A percentile compares a stretch with the other conserved stretches of the same genome.
Evolutionary conservation across 1,284 basidiomycete species (phyloP).

Genomic region (Papiliotrema terrestris): DNA sequence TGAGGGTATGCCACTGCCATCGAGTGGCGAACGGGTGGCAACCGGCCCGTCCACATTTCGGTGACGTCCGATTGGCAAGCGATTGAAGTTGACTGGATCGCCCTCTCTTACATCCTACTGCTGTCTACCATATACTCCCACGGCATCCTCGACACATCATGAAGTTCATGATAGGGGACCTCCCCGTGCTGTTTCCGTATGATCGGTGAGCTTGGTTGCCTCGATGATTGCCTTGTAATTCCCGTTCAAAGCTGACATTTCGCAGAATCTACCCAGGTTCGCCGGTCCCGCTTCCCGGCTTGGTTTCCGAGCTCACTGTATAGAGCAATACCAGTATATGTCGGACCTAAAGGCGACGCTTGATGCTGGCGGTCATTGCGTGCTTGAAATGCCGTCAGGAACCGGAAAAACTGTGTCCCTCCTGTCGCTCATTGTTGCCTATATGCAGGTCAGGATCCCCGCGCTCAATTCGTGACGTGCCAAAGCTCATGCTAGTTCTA

Average conservation of each 20-base stretch:
- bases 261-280: conserved; percentile 35
- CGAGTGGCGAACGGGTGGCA: too few relatives aligned
- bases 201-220: conserved; percentile 55
- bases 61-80: not conserved
- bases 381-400: conserved; percentile 99
- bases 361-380: conserved; percentile 94
- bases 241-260: conserved; percentile 9
- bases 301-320: not conserved
- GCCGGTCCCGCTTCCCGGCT: not conserved
- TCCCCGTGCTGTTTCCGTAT: conserved; percentile 86
- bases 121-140: not conserved
- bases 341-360: conserved; percentile 95
- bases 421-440: conserved; percentile 93
- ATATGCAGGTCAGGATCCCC: conserved; percentile 75
- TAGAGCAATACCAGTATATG: conserved; percentile 99
- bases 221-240: not conserved
- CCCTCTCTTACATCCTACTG: not conserved
- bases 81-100: conserved; percentile 8
- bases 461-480: not conserved
- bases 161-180: conserved; percentile 95
- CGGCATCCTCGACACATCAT: conserved; percentile 51
- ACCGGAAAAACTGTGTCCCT: conserved; percentile 99
- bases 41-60: not conserved
- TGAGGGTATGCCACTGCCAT: too few relatives aligned
- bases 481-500: conserved; percentile 64